phyloP scores from a whole-genome alignment of 2,329 filamentous ascomycete species.

The Penicillium sclerotiorum region DNA sequence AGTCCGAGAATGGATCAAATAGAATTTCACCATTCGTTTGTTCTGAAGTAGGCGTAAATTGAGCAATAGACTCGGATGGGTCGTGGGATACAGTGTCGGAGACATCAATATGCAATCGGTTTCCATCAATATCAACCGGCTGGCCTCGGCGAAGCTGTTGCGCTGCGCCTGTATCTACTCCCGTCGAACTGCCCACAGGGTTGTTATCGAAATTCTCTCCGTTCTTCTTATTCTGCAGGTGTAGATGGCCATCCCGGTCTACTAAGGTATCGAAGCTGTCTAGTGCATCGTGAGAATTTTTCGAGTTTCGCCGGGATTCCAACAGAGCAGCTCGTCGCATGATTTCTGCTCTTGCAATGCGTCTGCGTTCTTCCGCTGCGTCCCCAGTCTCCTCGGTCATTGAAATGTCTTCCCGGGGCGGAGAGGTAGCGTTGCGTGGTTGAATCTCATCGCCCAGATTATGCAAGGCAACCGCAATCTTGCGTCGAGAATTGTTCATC shows the following conservation, averaged over 20 bases:
- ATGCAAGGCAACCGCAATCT: slow-evolving; percentile 62
- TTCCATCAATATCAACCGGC: slow-evolving; percentile 12
- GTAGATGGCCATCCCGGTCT: slow-evolving; percentile 44
- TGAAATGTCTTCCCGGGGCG: slow-evolving; percentile 45
- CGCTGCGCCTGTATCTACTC: slow-evolving; percentile 34
- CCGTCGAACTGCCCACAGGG: slow-evolving; percentile 39
- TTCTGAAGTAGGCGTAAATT: slow-evolving; percentile 52
- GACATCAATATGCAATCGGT: slow-evolving; percentile 31
- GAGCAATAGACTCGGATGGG: slow-evolving; percentile 45
- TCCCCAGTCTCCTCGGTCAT: slow-evolving; percentile 50
- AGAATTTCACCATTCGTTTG: slow-evolving; percentile 32
- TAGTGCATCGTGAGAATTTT: slow-evolving; percentile 17
- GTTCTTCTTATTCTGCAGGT: slow-evolving; percentile 7
- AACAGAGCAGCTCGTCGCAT: slow-evolving; percentile 45
- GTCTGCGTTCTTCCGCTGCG: slow-evolving; percentile 48
- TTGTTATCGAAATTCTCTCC: slow-evolving; percentile 10
- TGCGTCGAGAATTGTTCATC: slow-evolving; percentile 63
- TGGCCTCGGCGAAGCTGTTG: slow-evolving; percentile 31
- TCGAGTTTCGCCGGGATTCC: slow-evolving; percentile 38
- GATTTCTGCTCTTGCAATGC: slow-evolving; percentile 49
- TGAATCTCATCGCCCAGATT: slow-evolving; percentile 63
- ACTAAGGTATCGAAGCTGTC: slow-evolving; percentile 50
- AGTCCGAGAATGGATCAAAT: slow-evolving; percentile 22
- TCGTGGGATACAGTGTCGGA: slow-evolving; percentile 41
- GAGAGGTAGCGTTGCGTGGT: slow-evolving; percentile 41